Evolutionary conservation across 176 grass and related monocot species (phyloP), one percentile per base, ranked within the genome.

Genomic region (Zoysia pacifica): DNA sequence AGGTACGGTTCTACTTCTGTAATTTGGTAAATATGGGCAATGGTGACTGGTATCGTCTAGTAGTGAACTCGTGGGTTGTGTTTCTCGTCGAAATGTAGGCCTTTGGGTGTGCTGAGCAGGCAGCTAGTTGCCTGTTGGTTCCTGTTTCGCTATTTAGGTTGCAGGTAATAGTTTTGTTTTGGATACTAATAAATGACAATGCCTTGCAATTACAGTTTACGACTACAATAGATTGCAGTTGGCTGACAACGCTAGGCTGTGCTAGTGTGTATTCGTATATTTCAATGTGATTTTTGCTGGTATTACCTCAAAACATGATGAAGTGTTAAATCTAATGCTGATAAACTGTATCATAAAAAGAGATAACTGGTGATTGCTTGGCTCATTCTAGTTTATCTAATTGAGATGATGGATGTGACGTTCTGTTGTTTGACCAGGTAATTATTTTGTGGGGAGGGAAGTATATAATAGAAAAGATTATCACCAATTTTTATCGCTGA

Each of bases 401-500:
- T 36, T 59, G 55, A 19, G 7, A n/a, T 54, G 53, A 55, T n/a
- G 1, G 2, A 58, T 65, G 55, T 84, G 51, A 20, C 1, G 2
- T n/a, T 69, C 7, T 65, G 18, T 11, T 85, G 18, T 41, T 77
- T 72, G 1, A 0, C 14, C 71, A 87, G 89, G 84, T 76, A 62
- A 50, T 48, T 67, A 75, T 65, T 67, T 56, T 80, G 49, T 67
- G 58, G 83, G 80, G 72, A 91, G 68, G 75, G 67, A 54, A 67
- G 59, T 76, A 71, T 51, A 76, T 46, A 74, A 52, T 0, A 45
- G 47, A 62, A 85, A 62, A 67, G 73, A 47, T 70, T 69, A 70
- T 37, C 59, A 40, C 53, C 88, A 89, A 54, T 45, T 62, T 74
- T 78, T 83, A 61, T 52, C 62, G 60, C 71, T 52, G 47, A 89